Percentiles rank a stretch among this genome's conserved stretches.
These are phyloP conservation scores for Lithohypha guttulata DNA, from an alignment of 2,329 filamentous ascomycete species.

Conservation along the genomic window DNA sequence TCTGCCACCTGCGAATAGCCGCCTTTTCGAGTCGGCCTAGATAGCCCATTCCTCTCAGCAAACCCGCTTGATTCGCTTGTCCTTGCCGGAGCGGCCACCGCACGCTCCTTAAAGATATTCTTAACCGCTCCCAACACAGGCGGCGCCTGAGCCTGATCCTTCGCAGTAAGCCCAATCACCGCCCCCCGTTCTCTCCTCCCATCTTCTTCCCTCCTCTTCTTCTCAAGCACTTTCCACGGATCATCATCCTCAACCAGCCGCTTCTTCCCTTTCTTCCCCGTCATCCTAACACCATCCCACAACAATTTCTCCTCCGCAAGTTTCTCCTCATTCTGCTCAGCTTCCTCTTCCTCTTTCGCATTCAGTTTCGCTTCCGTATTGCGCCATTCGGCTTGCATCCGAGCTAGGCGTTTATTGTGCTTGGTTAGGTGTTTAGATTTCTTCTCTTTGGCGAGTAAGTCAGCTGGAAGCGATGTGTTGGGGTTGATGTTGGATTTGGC, in stretches of 20 bases:
- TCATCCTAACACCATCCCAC: conserved; percentile 52
- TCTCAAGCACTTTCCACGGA: conserved; percentile 66
- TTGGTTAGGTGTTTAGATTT: conserved; percentile 61
- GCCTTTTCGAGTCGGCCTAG: too few relatives aligned
- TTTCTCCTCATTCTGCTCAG: conserved; percentile 50
- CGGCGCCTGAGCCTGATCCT: conserved; percentile 58
- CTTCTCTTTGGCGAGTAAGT: conserved; percentile 48
- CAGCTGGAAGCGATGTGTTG: conserved; percentile 29
- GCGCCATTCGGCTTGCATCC: conserved; percentile 49
- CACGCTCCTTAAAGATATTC: conserved; percentile 19
- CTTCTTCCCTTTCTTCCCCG: conserved; percentile 42
- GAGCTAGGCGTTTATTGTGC: conserved; percentile 68
- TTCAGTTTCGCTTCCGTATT: conserved; percentile 45
- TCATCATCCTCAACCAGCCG: conserved; percentile 56
- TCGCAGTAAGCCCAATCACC: conserved; percentile 35
- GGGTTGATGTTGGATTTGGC: conserved; percentile 31
- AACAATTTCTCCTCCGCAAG: conserved; percentile 53
- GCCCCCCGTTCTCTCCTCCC: conserved; percentile 31
- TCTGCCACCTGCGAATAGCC: too few relatives aligned
- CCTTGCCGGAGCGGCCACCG: too few relatives aligned
- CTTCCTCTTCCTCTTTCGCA: conserved; percentile 69
- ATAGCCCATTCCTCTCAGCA: too few relatives aligned
- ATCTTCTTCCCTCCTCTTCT: conserved; percentile 47
- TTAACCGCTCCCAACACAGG: conserved; percentile 31
- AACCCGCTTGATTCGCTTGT: too few relatives aligned